Percentiles rank a stretch among this genome's conserved stretches.
Evolutionary conservation across 805 yeast species (phyloP).

Genomic region (Ogataea angusta): DNA sequence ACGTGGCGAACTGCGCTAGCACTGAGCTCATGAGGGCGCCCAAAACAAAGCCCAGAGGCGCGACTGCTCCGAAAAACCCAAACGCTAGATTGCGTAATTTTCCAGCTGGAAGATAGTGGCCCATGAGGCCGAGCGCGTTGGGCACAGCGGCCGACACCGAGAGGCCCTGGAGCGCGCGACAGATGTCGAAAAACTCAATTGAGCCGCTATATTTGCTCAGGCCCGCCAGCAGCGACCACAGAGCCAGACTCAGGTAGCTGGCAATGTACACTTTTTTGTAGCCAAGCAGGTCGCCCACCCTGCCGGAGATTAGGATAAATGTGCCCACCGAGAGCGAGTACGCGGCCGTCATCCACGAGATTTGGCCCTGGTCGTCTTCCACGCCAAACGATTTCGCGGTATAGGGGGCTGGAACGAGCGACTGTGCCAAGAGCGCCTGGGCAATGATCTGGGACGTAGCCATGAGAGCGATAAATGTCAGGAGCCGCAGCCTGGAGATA

Average conservation of each 20-base stretch:
- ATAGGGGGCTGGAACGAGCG: conserved; percentile 27
- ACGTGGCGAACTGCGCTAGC: conserved; percentile 43
- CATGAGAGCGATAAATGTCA: conserved; percentile 17
- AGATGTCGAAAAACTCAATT: conserved; percentile 46
- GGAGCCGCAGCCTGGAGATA: conserved; percentile 16
- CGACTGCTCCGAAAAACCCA: conserved; percentile 56
- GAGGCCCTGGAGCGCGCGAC: conserved; percentile 63
- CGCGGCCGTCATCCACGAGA: conserved; percentile 69
- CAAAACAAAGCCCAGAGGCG: conserved; percentile 58
- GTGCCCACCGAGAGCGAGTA: conserved; percentile 72
- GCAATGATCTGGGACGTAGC: conserved; percentile 35
- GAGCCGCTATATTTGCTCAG: conserved; percentile 48
- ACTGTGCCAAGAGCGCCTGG: conserved; percentile 36
- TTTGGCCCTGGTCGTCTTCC: conserved; percentile 30
- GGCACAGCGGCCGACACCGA: conserved; percentile 62
- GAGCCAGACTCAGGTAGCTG: conserved; percentile 53
- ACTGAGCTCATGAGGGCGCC: conserved; percentile 54
- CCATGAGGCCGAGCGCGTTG: conserved; percentile 55
- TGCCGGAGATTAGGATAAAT: conserved; percentile 63
- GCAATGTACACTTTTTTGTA: conserved; percentile 48
- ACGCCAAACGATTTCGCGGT: conserved; percentile 32
- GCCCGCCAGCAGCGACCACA: conserved; percentile 64
- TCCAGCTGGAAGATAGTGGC: conserved; percentile 45
- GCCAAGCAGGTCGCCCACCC: conserved; percentile 71
- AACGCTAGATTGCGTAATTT: conserved; percentile 51